A percentile compares a stretch with the other conserved stretches of the same genome.
Evolutionary conservation across 352 stramenopile species (phyloP).

Genomic region (Phytopythium helicoides): DNA sequence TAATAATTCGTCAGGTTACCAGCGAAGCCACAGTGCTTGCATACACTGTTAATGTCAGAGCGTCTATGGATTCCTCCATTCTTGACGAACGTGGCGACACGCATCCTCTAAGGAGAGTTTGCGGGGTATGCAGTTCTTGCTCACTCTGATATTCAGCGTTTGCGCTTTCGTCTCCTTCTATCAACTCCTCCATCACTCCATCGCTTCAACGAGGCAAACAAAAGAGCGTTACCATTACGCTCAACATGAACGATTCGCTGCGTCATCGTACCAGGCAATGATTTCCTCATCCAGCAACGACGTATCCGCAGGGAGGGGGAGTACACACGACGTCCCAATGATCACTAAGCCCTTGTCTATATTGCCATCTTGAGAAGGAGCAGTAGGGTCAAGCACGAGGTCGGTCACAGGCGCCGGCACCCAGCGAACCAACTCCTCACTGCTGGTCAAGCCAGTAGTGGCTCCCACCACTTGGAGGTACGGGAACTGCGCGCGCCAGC

Average conservation of each 20-base stretch:
- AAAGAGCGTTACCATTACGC: neutral
- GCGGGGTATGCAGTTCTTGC: neutral
- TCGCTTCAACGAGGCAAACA: constrained; percentile 20
- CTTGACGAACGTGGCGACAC: constrained; percentile 16
- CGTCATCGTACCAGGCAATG: constrained; percentile 9
- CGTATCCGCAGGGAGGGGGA: no score
- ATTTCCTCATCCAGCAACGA: constrained; percentile 10
- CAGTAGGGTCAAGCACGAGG: no score
- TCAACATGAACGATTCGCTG: neutral
- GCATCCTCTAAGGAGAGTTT: neutral
- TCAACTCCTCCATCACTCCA: constrained; percentile 41
- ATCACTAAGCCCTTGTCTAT: no score
- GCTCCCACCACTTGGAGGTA: constrained; percentile 35
- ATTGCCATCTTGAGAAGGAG: no score
- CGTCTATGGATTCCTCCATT: constrained; percentile 37
- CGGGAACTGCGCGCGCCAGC: constrained; percentile 47
- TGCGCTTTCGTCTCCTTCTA: constrained; percentile 19
- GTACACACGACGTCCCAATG: no score
- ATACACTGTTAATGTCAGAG: constrained; percentile 37
- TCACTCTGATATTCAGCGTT: constrained; percentile 2
- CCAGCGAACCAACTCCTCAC: constrained; percentile 41
- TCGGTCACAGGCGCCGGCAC: neutral
- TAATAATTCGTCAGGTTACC: constrained; percentile 9
- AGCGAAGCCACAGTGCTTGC: constrained; percentile 16
- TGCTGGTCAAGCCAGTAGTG: constrained; percentile 17